Conservation (phyloP, 371 early-diverging fungal species). For the Mucor velutinosus region DNA sequence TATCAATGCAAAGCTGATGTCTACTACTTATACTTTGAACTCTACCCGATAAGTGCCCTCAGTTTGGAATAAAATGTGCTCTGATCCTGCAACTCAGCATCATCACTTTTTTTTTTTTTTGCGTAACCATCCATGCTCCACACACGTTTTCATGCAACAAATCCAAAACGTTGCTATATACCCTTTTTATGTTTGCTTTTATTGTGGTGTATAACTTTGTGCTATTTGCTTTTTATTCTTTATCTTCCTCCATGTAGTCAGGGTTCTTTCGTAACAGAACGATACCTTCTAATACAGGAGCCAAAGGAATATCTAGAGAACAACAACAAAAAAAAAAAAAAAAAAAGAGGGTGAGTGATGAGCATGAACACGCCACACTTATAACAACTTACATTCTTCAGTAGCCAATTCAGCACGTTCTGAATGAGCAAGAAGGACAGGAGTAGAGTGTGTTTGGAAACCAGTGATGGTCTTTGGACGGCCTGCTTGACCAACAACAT, state of each 20-base stretch:
- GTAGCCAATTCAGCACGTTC: constrained; percentile 98
- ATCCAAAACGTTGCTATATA: neutral
- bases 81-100: no score
- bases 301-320: constrained; percentile 72
- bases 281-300: constrained; percentile 91
- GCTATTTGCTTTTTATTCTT: constrained; percentile 67
- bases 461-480: constrained; percentile 98
- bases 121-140: neutral
- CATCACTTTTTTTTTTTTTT: neutral
- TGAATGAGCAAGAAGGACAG: constrained; percentile 94
- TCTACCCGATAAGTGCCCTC: constrained; percentile 36
- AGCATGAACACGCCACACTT: neutral
- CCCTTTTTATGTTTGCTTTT: constrained; percentile 3
- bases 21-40: constrained; percentile 50
- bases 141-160: neutral
- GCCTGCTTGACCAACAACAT: constrained; percentile 99
- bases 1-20: constrained; percentile 40
- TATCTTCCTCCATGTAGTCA: constrained; percentile 77
- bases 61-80: neutral
- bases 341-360: constrained; percentile 1
- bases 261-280: constrained; percentile 95
- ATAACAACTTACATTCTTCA: constrained; percentile 81
- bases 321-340: no score
- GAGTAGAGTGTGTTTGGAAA: constrained; percentile 98
- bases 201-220: constrained; percentile 20